These are phyloP conservation scores for Xanthoceras sorbifolium DNA, from an alignment of 345 rosid genomes.

Conservation along the genomic window DNA sequence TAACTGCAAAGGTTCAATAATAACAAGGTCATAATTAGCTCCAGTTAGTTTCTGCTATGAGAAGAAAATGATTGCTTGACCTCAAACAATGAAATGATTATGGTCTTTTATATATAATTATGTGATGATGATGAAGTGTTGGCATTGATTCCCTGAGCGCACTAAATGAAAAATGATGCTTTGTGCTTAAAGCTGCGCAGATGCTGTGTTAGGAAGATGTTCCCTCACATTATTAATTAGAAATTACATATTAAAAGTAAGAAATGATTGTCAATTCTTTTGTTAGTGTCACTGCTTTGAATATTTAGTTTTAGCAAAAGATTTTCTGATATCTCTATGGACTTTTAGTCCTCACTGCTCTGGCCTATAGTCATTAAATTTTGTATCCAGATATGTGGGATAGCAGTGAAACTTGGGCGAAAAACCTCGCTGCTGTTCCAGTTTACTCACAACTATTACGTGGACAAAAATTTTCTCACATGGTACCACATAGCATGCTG, in stretches of 20 bases:
- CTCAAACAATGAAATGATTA: not conserved
- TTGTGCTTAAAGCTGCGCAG: not conserved
- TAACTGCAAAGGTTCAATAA: not conserved
- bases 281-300: not conserved
- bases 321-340: not conserved
- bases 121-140: not conserved
- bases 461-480: too few relatives aligned
- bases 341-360: not conserved
- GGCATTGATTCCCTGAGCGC: not conserved
- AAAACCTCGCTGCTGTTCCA: too few relatives aligned
- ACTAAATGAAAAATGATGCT: not conserved
- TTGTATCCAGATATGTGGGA: not conserved
- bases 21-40: not conserved
- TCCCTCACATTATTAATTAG: not conserved
- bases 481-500: too few relatives aligned
- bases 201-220: not conserved
- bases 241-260: not conserved
- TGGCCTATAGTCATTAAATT: not conserved
- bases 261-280: not conserved
- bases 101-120: not conserved
- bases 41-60: not conserved
- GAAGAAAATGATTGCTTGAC: conserved; percentile 1
- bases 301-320: not conserved
- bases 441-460: too few relatives aligned
- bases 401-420: not conserved